Base-by-base conservation (phyloP, 805 yeast genomes). In the Saturnispora dispora region DNA sequence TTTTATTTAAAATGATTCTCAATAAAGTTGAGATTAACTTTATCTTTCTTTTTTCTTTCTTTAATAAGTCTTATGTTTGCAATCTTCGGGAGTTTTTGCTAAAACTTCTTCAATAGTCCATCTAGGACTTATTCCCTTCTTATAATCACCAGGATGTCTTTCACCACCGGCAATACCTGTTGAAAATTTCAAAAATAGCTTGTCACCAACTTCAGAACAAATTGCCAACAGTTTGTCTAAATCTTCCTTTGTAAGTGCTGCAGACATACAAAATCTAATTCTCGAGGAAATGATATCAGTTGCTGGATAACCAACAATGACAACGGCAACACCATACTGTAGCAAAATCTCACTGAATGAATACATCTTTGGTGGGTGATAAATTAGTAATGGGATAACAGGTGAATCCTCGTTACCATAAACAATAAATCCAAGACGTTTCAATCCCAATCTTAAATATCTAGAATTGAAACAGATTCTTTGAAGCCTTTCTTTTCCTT, bases 391-490 rank as follows among this genome's bases (percentile, higher is more conserved):
- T 33, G 99, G 99, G 53, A 93, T 81, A 48, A 93, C 96, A 1
- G 99, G 99, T 41, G 96, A 86, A 67, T 93, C 99, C 59, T 93
- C 96, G 56, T 85, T 85, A 58, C 99, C 99, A 59, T 83, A 85
- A 45, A 89, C 93, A 62, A 90, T 88, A 67, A 90, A 93, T 1
- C 99, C 99, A 55, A 93, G 72, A 66, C 91, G 83, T 66, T 87
- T 88, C 62, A 93, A 75, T 48, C 96, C 99, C 44, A 89, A 73
- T 62, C 98, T 81, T 54, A 93, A 73, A 70, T 93, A 93, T 60
- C 99, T 81, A 13, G 98, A 87, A 69, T 93, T 93, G 75, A 93
- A 93, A 1, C 98, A 96, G 62, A 93, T 83, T 69, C 99, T 81
- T 65, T 88, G 84, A 58, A 93, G 75, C 65, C 99, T 79, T 71